A percentile compares a stretch with the other conserved stretches of the same genome.
Conservation (phyloP, 805 yeast genomes). For the Ogataea polymorpha region DNA sequence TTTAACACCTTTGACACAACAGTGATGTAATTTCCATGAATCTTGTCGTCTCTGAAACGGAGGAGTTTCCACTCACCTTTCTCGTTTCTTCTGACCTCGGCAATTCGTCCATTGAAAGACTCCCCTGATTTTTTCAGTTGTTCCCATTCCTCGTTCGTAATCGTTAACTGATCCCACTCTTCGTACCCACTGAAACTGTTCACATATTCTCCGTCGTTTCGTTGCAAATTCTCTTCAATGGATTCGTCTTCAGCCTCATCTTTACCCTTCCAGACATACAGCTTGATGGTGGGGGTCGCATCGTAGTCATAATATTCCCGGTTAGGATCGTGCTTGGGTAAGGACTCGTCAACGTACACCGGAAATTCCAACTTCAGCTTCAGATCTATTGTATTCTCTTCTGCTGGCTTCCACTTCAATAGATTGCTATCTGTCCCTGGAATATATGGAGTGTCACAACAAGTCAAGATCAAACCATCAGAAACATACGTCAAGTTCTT, state of each 20-base stretch:
- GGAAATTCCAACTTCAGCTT: conserved; percentile 64
- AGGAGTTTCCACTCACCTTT: conserved; percentile 77
- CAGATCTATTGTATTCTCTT: conserved; percentile 92
- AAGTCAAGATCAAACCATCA: conserved; percentile 93
- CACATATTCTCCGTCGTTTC: conserved; percentile 32
- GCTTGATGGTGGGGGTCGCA: conserved; percentile 63
- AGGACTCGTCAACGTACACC: conserved; percentile 55
- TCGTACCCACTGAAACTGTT: conserved; percentile 46
- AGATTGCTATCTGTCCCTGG: conserved; percentile 86
- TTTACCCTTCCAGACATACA: conserved; percentile 77
- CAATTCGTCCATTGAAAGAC: conserved; percentile 86
- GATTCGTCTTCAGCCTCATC: conserved; percentile 34
- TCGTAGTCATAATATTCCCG: conserved; percentile 80
- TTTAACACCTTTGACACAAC: conserved; percentile 80
- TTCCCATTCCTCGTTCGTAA: conserved; percentile 79
- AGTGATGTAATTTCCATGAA: conserved; percentile 77
- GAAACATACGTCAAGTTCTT: conserved; percentile 78
- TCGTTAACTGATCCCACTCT: conserved; percentile 60
- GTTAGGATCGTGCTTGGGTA: conserved; percentile 63
- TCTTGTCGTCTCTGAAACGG: conserved; percentile 90
- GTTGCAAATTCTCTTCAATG: conserved; percentile 34
- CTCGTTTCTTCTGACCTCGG: conserved; percentile 72
- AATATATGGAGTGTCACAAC: conserved; percentile 81
- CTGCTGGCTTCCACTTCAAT: conserved; percentile 96
- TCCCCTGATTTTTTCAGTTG: conserved; percentile 63